A percentile compares a stretch with the other conserved stretches of the same genome.
These are phyloP conservation scores for Podaxis sp. DNA, from an alignment of 768 basidiomycete species.

Conservation along the genomic window DNA sequence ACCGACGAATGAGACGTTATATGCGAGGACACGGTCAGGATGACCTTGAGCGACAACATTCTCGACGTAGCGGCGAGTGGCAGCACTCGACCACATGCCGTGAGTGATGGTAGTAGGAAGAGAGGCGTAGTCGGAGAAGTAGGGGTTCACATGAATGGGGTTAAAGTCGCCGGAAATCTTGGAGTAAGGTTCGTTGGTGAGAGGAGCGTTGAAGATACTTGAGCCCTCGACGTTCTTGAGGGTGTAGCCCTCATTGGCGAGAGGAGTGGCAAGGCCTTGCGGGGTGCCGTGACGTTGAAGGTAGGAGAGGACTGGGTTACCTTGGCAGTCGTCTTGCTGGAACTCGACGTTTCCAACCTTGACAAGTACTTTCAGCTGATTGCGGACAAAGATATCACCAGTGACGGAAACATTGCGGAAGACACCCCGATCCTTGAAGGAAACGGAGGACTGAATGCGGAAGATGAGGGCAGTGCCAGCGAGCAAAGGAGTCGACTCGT, in stretches of 20 bases:
- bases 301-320: constrained; percentile 92
- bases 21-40: constrained; percentile 87
- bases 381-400: constrained; percentile 85
- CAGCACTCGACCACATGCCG: constrained; percentile 96
- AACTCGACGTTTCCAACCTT: constrained; percentile 89
- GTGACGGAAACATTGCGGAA: constrained; percentile 78
- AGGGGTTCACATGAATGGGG: constrained; percentile 98
- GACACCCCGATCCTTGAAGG: constrained; percentile 88
- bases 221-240: constrained; percentile 61
- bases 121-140: constrained; percentile 92
- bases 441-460: constrained; percentile 82
- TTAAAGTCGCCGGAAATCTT: constrained; percentile 97
- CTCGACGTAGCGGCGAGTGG: constrained; percentile 90
- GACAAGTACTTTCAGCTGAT: constrained; percentile 84
- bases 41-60: constrained; percentile 91
- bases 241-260: constrained; percentile 85
- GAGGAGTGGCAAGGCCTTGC: constrained; percentile 72
- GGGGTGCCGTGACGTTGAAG: constrained; percentile 87
- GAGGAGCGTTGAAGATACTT: constrained; percentile 75
- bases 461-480: constrained; percentile 86
- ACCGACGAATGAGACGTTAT: constrained; percentile 93
- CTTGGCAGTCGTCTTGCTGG: constrained; percentile 81
- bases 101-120: constrained; percentile 97
- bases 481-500: constrained; percentile 71
- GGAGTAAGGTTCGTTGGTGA: constrained; percentile 95